Evolutionary conservation across 192 early-diverging fungal genomes (phyloP).

Genomic region (Linderina pennispora): DNA sequence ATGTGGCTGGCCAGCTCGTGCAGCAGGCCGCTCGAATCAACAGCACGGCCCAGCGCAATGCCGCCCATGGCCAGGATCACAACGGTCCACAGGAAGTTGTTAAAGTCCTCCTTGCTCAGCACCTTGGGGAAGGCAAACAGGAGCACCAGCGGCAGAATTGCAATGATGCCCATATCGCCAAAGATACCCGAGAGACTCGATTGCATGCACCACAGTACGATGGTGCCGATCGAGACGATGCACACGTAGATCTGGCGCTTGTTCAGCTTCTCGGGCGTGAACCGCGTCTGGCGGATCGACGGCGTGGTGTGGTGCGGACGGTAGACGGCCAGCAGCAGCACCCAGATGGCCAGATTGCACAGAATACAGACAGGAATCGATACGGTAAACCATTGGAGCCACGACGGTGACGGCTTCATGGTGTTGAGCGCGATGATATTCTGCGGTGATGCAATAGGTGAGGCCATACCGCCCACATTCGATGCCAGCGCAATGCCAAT

Average conservation of each 20-base stretch:
- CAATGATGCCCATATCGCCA: constrained; percentile 96
- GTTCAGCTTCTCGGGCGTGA: constrained; percentile 28
- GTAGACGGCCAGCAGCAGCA: constrained; percentile 72
- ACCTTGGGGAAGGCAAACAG: constrained; percentile 85
- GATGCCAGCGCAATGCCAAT: constrained; percentile 96
- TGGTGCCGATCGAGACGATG: constrained; percentile 66
- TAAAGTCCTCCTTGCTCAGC: constrained; percentile 93
- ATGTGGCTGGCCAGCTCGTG: constrained; percentile 68
- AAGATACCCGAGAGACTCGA: constrained; percentile 64
- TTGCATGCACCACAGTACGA: constrained; percentile 86
- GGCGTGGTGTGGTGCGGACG: constrained; percentile 62
- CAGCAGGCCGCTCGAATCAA: constrained; percentile 81
- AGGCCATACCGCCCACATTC: constrained; percentile 96
- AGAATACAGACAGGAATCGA: constrained; percentile 80
- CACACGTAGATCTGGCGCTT: constrained; percentile 74
- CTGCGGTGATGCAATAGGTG: constrained; percentile 95
- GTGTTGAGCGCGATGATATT: constrained; percentile 93
- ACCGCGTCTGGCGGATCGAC: constrained; percentile 51
- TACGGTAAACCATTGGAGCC: constrained; percentile 88
- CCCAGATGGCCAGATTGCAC: constrained; percentile 79
- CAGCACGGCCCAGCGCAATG: constrained; percentile 87
- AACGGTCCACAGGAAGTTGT: constrained; percentile 93
- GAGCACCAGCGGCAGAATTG: constrained; percentile 83
- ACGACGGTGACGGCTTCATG: constrained; percentile 83
- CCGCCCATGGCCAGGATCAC: constrained; percentile 93